Evolutionary conservation across 2,329 filamentous ascomycete species (phyloP), one percentile per base, ranked within the genome.

Genomic region (Xylaria arbuscula): DNA sequence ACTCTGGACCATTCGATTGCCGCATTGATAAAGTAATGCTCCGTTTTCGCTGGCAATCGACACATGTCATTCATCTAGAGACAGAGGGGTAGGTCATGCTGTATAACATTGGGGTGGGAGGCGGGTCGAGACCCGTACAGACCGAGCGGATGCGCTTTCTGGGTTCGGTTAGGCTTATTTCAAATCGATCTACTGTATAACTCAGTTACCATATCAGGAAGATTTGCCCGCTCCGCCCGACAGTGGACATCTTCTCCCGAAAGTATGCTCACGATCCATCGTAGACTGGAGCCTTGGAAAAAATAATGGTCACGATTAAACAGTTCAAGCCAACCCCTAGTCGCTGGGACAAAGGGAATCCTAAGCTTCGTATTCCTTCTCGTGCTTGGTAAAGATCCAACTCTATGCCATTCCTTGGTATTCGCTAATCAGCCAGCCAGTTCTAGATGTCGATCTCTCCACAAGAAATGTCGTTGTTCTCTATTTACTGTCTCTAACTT

Each of bases 391-490:
- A 48, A 24, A n/a, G 19, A 24, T 48, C 19, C 10, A 11, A 11
- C 45, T 19, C 11, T 24, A 3, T 48, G 28, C 28, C n/a, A 7
- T 38, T 60, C 19, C 32, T 4, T 24, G 7, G 45, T n/a, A 38
- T 38, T 32, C 24, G 45, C 57, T 60, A 60, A 60, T 38, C 24
- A 47, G n/a, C 24, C 19, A 60, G n/a, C 13, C 9, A 51, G 57
- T 61, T 61, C n/a, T 34, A 51, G 58, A 53, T 61, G 58, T 28
- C 58, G 48, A 51, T 61, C 58, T 28, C 58, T 61, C 34, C 58
- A 61, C 19, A 61, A 51, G 58, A 61, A 61, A 61, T 61, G 58
- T 61, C 19, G 19, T 24, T 22, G 36, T 15, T 40, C 58, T 40
- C 47, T 61, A 40, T 19, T 9, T 13, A 22, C 19, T n/a, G 15